Evolutionary conservation across 768 basidiomycete genomes (phyloP).

Genomic region (Suillus discolor): DNA sequence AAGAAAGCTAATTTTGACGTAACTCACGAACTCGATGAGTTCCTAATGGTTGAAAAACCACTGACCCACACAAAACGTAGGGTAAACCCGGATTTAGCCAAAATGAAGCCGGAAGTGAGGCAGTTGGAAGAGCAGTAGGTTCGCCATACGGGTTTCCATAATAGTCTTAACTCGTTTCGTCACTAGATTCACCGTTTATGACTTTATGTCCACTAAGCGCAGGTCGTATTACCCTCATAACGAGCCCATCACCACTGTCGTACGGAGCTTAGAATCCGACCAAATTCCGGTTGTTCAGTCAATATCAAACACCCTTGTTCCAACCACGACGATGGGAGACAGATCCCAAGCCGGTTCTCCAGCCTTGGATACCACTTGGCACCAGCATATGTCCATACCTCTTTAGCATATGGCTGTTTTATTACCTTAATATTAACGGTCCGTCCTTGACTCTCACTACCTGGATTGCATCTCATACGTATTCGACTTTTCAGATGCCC

Average conservation of each 20-base stretch:
- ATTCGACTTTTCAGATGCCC: background rate
- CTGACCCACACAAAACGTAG: conserved; percentile 93
- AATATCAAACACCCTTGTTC: conserved; percentile 41
- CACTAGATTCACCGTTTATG: conserved; percentile 84
- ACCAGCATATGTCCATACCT: conserved; percentile 49
- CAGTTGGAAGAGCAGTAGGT: conserved; percentile 91
- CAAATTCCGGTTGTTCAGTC: conserved; percentile 33
- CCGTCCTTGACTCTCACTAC: background rate
- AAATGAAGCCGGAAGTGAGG: conserved; percentile 89
- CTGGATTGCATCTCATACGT: background rate
- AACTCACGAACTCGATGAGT: conserved; percentile 95
- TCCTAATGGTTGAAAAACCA: conserved; percentile 98
- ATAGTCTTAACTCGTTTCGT: conserved; percentile 10
- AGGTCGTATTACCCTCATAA: conserved; percentile 90
- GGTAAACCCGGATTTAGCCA: conserved; percentile 79
- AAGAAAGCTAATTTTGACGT: conserved; percentile 99
- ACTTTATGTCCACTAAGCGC: conserved; percentile 72
- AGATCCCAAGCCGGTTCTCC: conserved; percentile 46
- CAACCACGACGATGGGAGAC: conserved; percentile 46
- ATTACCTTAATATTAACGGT: conserved; percentile 6
- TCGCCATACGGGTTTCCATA: background rate
- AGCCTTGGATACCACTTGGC: conserved; percentile 29
- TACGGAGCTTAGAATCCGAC: conserved; percentile 33
- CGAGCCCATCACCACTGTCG: conserved; percentile 50
- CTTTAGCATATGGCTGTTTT: conserved; percentile 20